These are phyloP conservation scores for Fraxinus nigra DNA, from an alignment of 305 asterid species.

Conservation along the genomic window DNA sequence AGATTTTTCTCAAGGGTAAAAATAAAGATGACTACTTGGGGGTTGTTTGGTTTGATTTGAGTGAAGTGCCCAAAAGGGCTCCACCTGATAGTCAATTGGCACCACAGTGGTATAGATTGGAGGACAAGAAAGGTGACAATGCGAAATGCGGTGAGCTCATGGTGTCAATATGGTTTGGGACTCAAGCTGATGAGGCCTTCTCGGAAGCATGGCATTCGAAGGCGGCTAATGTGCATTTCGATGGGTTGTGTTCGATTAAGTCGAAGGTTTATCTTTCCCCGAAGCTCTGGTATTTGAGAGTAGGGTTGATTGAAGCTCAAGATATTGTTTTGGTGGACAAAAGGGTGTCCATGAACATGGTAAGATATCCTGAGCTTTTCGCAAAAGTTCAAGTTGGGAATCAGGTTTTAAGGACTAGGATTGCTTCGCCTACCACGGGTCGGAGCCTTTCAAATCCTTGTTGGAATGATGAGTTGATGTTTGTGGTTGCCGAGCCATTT, in stretches of 20 bases:
- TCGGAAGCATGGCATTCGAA: constrained; percentile 93
- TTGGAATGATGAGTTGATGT: constrained; percentile 87
- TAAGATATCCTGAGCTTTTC: constrained; percentile 75
- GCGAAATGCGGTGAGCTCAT: constrained; percentile 61
- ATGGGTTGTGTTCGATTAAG: constrained; percentile 65
- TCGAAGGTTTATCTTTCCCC: constrained; percentile 85
- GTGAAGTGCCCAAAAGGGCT: constrained; percentile 80
- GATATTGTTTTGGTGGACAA: constrained; percentile 63
- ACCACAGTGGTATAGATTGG: constrained; percentile 91
- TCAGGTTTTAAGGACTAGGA: constrained; percentile 69
- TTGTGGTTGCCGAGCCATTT: constrained; percentile 84
- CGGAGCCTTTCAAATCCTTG: constrained; percentile 59
- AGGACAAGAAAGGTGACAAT: constrained; percentile 74
- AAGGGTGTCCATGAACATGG: constrained; percentile 48
- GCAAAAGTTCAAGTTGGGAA: constrained; percentile 82
- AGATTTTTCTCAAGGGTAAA: constrained; percentile 59
- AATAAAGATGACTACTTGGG: constrained; percentile 76
- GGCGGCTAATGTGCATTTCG: constrained; percentile 67
- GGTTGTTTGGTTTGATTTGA: constrained; percentile 78
- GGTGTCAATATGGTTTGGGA: constrained; percentile 84
- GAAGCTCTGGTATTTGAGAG: constrained; percentile 78
- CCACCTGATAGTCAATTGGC: constrained; percentile 86
- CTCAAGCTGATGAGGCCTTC: constrained; percentile 93
- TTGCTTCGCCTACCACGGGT: constrained; percentile 44
- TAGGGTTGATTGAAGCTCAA: constrained; percentile 80